A percentile compares a stretch with the other conserved stretches of the same genome.
phyloP scores from a whole-genome alignment of 345 rosid species.

The Salix brachista region DNA sequence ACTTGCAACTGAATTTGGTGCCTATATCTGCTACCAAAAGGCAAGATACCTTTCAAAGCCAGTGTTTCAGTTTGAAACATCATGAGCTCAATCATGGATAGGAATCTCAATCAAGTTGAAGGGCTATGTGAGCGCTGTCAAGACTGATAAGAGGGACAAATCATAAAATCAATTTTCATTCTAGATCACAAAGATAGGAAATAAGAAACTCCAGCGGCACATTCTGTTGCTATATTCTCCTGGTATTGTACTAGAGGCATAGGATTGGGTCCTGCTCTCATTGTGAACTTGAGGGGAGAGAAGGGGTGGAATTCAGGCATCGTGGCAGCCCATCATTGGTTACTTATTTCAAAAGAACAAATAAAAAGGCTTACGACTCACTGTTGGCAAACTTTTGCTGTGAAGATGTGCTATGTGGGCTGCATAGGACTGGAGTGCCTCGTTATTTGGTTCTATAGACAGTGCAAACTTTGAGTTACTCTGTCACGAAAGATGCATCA shows the following conservation, averaged over 20 bases:
- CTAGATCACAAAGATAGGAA: neutral
- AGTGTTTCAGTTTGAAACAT: neutral
- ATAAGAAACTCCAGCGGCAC: neutral
- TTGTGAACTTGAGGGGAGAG: neutral
- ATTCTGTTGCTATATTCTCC: neutral
- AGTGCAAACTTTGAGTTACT: conserved; percentile 84
- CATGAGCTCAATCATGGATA: neutral
- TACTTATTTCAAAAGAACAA: neutral
- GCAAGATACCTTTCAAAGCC: neutral
- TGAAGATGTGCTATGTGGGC: conserved; percentile 72
- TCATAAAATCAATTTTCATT: neutral
- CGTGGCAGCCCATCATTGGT: neutral
- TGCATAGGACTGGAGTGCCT: conserved; percentile 76
- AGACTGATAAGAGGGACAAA: neutral
- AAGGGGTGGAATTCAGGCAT: neutral
- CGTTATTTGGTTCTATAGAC: conserved; percentile 85
- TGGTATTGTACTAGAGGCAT: neutral
- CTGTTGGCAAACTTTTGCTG: conserved; percentile 81
- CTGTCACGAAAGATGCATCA: conserved; percentile 37
- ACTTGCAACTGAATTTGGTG: neutral
- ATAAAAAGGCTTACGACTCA: conserved; percentile 22
- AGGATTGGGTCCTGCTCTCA: neutral
- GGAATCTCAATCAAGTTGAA: neutral
- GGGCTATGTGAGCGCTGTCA: neutral
- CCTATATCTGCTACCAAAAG: neutral